Evolutionary conservation across 768 basidiomycete genomes (phyloP), one percentile per base, ranked within the genome.

Genomic region (Panaeolus cyanescens): DNA sequence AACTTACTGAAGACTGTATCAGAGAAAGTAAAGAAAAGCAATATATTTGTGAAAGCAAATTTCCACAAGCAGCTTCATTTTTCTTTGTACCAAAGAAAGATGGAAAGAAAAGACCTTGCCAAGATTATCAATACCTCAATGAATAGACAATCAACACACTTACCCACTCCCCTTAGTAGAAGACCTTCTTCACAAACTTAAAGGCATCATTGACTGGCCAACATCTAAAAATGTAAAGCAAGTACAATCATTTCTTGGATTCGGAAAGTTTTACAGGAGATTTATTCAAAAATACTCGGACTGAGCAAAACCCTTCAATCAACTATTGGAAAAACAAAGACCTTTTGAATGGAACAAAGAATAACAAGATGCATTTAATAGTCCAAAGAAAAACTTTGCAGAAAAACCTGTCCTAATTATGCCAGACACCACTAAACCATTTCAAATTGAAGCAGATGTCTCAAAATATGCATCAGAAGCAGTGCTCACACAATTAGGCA

Each of bases 191-290:
- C 63, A 72, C 31, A 62, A 64, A 25, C 62, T 75, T 0, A 20
- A 50, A 13, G 62, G 62, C 8, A 13, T 13, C 32, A 33, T 17
- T 0, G 55, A 71, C 0, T 80, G 77, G 79, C 77, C 76, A 33
- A 45, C 65, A 64, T 32, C 69, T 60, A 58, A 67, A 64, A 39
- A 55, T 56, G 9, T 39, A 32, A 66, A 65, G 2, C 71, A 83
- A 2, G 28, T 81, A 0, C 78, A 77, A 56, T 66, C 68, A 10
- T 85, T 84, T 59, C 61, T 82, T 0, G 76, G 81, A 0, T 82
- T 83, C 34, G 31, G 61, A 0, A 79, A 79, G 32, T 80, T 75
- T 58, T 80, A 79, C 36, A 42, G 69, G 1, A 20, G 63, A 0
- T 80, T 79, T 56, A 74, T 80, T 7, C 0, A 34, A 0, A 54